phyloP scores from a whole-genome alignment of 1,284 basidiomycete genomes.

The Agaricales sp. region DNA sequence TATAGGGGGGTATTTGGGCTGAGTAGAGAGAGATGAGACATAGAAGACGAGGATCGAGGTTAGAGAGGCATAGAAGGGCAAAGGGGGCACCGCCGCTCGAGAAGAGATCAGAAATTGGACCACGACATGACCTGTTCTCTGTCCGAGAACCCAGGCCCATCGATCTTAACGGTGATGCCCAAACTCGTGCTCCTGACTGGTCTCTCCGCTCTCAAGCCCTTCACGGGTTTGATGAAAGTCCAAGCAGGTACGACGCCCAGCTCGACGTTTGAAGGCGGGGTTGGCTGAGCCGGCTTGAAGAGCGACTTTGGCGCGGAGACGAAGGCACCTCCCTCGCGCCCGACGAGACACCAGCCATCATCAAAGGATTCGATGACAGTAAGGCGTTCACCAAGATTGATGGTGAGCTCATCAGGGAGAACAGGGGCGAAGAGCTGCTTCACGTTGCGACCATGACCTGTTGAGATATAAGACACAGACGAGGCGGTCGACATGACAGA shows the following conservation, averaged over 20 bases:
- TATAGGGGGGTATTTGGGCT: no score
- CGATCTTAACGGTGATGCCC: slow-evolving; percentile 47
- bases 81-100: no score
- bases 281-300: slow-evolving; percentile 21
- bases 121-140: slow-evolving; percentile 51
- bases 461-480: slow-evolving; percentile 20
- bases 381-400: slow-evolving; percentile 45
- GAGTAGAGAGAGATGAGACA: no score
- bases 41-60: no score
- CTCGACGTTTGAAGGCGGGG: slow-evolving; percentile 33
- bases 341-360: slow-evolving; percentile 70
- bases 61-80: no score
- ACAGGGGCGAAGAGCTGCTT: slow-evolving; percentile 55
- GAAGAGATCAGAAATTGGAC: slow-evolving; percentile 55
- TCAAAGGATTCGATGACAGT: slow-evolving; percentile 53
- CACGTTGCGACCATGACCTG: slow-evolving; percentile 37
- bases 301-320: slow-evolving; percentile 22
- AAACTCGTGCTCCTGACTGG: slow-evolving; percentile 53
- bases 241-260: slow-evolving; percentile 63
- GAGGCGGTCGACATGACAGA: slow-evolving; percentile 30
- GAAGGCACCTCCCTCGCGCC: slow-evolving; percentile 30
- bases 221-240: slow-evolving; percentile 55
- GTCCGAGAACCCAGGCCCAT: slow-evolving; percentile 24
- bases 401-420: slow-evolving; percentile 58
- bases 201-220: slow-evolving; percentile 46